Evolutionary conservation across 2,329 filamentous ascomycete species (phyloP), one percentile per base, ranked within the genome.

Genomic region (Thelonectria blattea): DNA sequence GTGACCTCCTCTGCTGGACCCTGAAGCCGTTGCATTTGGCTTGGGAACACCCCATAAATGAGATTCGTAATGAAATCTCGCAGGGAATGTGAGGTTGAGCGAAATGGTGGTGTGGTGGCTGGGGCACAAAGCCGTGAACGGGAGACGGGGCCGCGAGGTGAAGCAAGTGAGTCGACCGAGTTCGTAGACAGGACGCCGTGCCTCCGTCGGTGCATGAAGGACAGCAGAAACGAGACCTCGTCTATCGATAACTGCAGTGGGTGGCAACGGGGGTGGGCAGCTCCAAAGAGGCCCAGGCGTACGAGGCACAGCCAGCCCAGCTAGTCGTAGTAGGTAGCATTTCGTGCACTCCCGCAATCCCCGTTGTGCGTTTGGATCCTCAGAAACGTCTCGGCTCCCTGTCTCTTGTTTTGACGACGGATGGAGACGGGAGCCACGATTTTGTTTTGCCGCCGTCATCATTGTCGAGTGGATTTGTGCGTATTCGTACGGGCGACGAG

Each of bases 41-140:
- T 37, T 66, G 62, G 61, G 62, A 63, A 69, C 62, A 68, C 70
- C 54, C 47, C 60, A 68, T 59, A 62, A 39, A 50, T 64, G 66
- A 70, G 70, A 63, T 59, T 65, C 66, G 48, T 60, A 46, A 46
- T 46, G 20, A 46, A 22, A 22, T 43, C 41, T 43, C 18, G 41
- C 42, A 24, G 43, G 18, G 43, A 46, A 46, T 17, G 22, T 15
- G 43, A 46, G 22, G 18, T 46, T 46, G 20, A 24, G 45, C 15
- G n/a, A 47, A 22, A n/a, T 22, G 24, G 20, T 60, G 48, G 57
- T 58, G 55, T 60, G 63, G 50, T 62, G 45, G 52, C 58, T 37
- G 32, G 41, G 54, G 57, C 32, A 32, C 39, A 47, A 47, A 27
- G 51, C 52, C 54, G 47, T 41, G 56, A 49, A 63, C 27, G 37